Evolutionary conservation across 2,329 filamentous ascomycete genomes (phyloP).

Genomic region (Fusarium devonianum): DNA sequence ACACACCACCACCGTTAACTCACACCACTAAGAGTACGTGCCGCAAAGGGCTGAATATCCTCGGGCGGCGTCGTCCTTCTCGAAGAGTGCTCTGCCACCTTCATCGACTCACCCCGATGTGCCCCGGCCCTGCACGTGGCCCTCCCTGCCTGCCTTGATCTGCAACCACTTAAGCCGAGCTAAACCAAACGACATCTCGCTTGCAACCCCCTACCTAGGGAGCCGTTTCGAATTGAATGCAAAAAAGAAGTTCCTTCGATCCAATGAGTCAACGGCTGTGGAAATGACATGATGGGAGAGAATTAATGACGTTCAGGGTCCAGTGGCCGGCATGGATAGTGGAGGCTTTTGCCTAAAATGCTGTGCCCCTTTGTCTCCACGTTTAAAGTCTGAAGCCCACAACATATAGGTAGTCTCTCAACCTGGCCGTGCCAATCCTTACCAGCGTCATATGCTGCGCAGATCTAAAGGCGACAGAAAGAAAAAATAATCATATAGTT

Average conservation of each 20-base stretch:
- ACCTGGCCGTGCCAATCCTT: neutral
- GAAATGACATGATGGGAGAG: conserved; percentile 3
- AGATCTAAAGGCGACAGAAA: too few relatives aligned
- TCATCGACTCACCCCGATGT: conserved; percentile 18
- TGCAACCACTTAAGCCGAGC: conserved; percentile 29
- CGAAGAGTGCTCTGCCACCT: conserved; percentile 24
- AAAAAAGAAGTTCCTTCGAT: conserved; percentile 13
- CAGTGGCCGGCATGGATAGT: conserved; percentile 18
- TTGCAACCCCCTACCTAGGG: neutral
- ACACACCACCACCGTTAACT: conserved; percentile 19
- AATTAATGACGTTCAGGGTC: conserved; percentile 17
- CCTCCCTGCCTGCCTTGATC: conserved; percentile 9
- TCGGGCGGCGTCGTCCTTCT: too few relatives aligned
- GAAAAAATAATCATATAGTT: too few relatives aligned
- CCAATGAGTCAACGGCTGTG: conserved; percentile 18
- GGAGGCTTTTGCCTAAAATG: conserved; percentile 39
- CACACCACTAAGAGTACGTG: conserved; percentile 22
- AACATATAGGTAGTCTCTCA: too few relatives aligned
- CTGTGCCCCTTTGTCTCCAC: neutral
- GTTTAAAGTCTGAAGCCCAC: neutral
- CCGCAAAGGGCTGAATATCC: conserved; percentile 29
- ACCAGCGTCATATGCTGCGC: neutral
- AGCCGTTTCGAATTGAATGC: neutral
- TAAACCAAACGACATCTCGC: neutral
- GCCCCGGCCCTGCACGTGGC: neutral